Conservation (phyloP, 306 rosid genomes). For the Corylus heterophylla region DNA sequence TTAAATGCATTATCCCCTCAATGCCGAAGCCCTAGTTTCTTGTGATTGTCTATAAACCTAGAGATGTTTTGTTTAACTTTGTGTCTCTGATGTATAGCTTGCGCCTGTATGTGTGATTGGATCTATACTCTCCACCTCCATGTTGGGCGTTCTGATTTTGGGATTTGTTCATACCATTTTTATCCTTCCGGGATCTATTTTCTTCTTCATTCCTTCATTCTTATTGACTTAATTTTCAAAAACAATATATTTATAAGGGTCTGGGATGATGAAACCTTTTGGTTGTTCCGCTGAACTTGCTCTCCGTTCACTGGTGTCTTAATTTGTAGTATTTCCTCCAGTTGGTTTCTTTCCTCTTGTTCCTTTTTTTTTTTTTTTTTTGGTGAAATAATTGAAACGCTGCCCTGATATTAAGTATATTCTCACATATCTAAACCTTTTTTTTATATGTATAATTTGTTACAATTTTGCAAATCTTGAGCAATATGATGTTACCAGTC, state of each 20-base stretch:
- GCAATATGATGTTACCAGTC: constrained; percentile 5
- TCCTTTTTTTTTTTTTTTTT: neutral
- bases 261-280: neutral
- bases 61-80: neutral
- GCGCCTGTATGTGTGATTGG: neutral
- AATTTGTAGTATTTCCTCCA: neutral
- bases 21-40: constrained; percentile 22
- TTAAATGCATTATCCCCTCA: constrained; percentile 12
- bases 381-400: neutral
- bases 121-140: constrained; percentile 15
- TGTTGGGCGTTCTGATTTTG: constrained; percentile 24
- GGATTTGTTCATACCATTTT: neutral
- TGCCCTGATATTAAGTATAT: neutral
- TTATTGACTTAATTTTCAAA: neutral
- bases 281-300: neutral
- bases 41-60: neutral
- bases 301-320: neutral
- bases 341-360: neutral
- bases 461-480: neutral
- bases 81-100: constrained; percentile 8
- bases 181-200: constrained; percentile 15
- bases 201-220: neutral
- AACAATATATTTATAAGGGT: neutral
- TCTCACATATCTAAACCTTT: neutral
- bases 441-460: neutral